Evolutionary conservation across 306 rosid species (phyloP), one percentile per base, ranked within the genome.

Genomic region (Begonia loranthoides): DNA sequence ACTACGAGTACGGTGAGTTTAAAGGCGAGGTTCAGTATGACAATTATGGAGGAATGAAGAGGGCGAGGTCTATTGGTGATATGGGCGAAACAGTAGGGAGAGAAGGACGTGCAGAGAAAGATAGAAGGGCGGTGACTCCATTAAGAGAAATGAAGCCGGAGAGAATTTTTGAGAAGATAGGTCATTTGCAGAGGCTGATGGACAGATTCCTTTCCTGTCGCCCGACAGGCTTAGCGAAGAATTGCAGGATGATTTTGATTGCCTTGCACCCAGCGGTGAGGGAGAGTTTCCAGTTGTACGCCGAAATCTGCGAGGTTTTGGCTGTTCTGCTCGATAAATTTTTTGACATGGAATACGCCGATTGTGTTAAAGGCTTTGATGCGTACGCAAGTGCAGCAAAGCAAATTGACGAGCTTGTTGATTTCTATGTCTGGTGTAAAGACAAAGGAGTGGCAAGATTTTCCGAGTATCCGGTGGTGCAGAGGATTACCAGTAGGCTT

Each of bases 191-290:
- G 82, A 90, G 82, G 79, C 73, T 90, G 1, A 58, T 90, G 72
- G 99, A 86, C 49, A 77, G 95, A 41, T 82, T 90, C 59, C 61
- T 90, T 87, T 76, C 94, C 45, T 80, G 81, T 58, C 79, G 94
- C 46, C 99, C 99, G 1, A 86, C 94, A 0, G 99, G 99, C 1
- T 64, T 86, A 76, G 99, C 99, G 0, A 90, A 86, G 84, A 86
- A 67, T 49, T 70, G 66, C 58, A 71, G 95, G 66, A 71, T 90
- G 94, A 51, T 90, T 67, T 62, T 90, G 72, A 69, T 80, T 63
- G 99, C 99, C 0, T 38, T 86, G 75, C 86, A 86, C 22, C 87
- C 95, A 3, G 70, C 83, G 41, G 94, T 90, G 50, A 90, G 68
- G 65, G 99, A 90, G 72, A 86, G 92, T 47, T 90, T 78, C 66